Evolutionary conservation across 257 asterid species (phyloP), one percentile per base, ranked within the genome.

Genomic region (Apocynum venetum): DNA sequence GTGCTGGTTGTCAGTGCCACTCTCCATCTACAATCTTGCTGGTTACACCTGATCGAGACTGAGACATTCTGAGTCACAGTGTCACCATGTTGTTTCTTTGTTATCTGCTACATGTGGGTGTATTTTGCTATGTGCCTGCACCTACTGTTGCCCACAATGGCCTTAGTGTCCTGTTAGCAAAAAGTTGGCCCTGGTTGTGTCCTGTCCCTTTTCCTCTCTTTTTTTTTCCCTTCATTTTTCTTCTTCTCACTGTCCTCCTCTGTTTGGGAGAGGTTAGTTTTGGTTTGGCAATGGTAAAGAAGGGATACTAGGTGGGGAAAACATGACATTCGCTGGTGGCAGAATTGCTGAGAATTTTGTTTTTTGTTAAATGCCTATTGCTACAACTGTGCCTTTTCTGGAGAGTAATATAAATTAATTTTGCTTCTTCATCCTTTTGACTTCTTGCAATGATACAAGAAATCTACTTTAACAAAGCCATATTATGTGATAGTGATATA

Each of bases 401-500:
- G 19, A 52, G 25, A 19, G 20, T 55, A 17, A 17, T 17, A 17
- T 17, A 55, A 60, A 2, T 8, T 60, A 63, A 38, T 63, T 25
- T 63, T 63, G 69, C 44, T 63, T 63, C 69, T 38, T 67, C 65
- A 25, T 59, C 40, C 66, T 59, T 59, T 59, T 59, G 66, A 59
- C 66, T n/a, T 25, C 31, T 25, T 25, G 31, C 31, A 25, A 25
- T 25, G 31, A 25, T 25, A 2, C 66, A 31, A 61, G 17, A 61
- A 61, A 35, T 31, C 2, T 35, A 31, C 35, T 40, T 51, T 4
- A 13, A 43, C 15, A 49, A 48, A 72, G 3, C 35, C 76, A 2
- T 2, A 11, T 9, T 0, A 13, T 19, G 36, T 68, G 31, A 55
- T 17, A 55, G 4, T 0, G 31, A 55, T 55, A 10, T 49, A 49